A percentile compares a stretch with the other conserved stretches of the same genome.
Conservation (phyloP, 169 alveolate genomes). For the Cryptosporidium ubiquitum region DNA sequence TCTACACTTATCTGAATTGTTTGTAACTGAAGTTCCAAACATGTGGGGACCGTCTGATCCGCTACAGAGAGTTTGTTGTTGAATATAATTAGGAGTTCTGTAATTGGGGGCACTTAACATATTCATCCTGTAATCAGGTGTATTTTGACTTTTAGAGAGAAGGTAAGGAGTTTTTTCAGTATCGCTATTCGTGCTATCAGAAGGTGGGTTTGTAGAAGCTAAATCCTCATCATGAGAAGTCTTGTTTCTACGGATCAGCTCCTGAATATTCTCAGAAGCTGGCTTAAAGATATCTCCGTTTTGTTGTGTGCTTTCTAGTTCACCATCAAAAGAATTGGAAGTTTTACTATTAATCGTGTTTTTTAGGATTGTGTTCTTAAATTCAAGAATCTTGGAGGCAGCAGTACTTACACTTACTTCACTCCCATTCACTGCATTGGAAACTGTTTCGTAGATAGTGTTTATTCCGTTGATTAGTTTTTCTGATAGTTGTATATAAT, state of each 20-base stretch:
- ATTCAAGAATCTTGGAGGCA: conserved; percentile 22
- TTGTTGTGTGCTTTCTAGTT: too few species aligned
- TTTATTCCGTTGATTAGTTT: conserved; percentile 15
- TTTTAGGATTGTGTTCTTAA: conserved; percentile 25
- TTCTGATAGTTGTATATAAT: conserved; percentile 23
- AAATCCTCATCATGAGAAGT: background rate
- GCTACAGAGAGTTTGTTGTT: conserved; percentile 39
- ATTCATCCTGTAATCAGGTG: conserved; percentile 54
- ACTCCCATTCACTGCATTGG: conserved; percentile 27
- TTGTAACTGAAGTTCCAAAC: conserved; percentile 26
- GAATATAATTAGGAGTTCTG: conserved; percentile 53
- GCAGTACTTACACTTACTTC: conserved; percentile 12
- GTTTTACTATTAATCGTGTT: background rate
- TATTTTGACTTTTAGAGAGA: conserved; percentile 11
- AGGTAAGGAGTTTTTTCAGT: conserved; percentile 21
- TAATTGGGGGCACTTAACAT: conserved; percentile 26
- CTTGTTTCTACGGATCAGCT: background rate
- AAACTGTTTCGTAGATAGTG: conserved; percentile 40
- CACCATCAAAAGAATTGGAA: background rate
- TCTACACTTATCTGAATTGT: background rate
- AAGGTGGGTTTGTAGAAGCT: background rate
- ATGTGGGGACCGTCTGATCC: conserved; percentile 65
- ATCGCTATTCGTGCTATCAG: conserved; percentile 16
- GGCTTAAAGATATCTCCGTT: background rate
- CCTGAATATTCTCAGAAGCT: background rate